Evolutionary conservation across 768 basidiomycete species (phyloP), one percentile per base, ranked within the genome.

Genomic region (Tulasnella sp.): DNA sequence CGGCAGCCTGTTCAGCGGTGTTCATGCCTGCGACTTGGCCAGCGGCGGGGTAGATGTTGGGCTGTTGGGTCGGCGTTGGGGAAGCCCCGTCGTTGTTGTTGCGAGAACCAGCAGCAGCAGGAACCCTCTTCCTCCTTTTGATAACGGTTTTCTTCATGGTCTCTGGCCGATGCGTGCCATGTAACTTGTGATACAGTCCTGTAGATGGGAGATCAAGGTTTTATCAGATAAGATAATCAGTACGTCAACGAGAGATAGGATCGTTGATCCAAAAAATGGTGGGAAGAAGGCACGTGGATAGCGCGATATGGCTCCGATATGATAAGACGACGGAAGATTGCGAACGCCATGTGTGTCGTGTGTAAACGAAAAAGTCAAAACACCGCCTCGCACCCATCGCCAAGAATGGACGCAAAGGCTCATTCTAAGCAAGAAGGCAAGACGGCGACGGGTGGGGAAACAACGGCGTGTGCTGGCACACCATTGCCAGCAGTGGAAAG

Each of bases 71-170:
- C 80, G 72, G 42, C 73, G 80, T 50, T 44, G 82, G 44, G n/a
- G 75, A 75, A 78, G 34, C 31, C 54, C 72, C 50, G 64, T 69
- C 64, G 64, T 69, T 69, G 82, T 72, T 24, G 58, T 69, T 44
- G 80, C 72, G n/a, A 82, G 88, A 85, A 14, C 84, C 84, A 28
- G 86, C 89, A 28, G 93, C 96, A 76, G 97, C 97, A 48, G 98
- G 96, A 60, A 99, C 97, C 83, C 98, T 93, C 87, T 99, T 99
- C 83, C 98, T 90, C 46, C 98, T 91, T 88, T 99, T 99, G 90
- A 99, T 99, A 83, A 98, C 96, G 5, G 95, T 94, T 89, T 99
- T 98, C 87, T 98, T 99, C 96, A 99, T 97, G 82, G 96, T 95
- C 82, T 96, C 97, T 54, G 98, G 98, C 50, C 98, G 92, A 84